These are phyloP conservation scores for Ceriops zippeliana DNA, from an alignment of 345 rosid genomes.

Conservation along the genomic window DNA sequence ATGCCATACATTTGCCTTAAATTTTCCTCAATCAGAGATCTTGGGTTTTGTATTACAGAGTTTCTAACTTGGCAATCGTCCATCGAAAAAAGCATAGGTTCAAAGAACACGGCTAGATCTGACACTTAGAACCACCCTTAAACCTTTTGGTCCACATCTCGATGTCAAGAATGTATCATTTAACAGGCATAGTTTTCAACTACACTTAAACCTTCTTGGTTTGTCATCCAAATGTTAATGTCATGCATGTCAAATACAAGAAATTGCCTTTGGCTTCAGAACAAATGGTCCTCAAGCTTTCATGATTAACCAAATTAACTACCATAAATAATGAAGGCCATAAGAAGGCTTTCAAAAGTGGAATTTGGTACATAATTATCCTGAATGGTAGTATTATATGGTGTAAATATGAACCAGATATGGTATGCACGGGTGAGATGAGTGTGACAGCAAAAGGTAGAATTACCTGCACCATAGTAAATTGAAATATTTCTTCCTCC, in stretches of 20 bases:
- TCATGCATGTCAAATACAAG: too few relatives aligned
- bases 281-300: too few relatives aligned
- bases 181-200: too few relatives aligned
- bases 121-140: not conserved
- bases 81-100: not conserved
- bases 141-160: too few relatives aligned
- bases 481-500: constrained; percentile 85
- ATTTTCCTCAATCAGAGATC: too few relatives aligned
- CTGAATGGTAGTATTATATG: not conserved
- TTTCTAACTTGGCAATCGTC: not conserved
- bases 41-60: not conserved
- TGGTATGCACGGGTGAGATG: not conserved
- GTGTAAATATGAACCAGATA: not conserved
- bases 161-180: too few relatives aligned
- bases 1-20: not conserved
- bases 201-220: too few relatives aligned
- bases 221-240: too few relatives aligned
- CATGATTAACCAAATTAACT: too few relatives aligned
- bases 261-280: too few relatives aligned
- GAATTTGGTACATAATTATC: not conserved
- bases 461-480: constrained; percentile 81
- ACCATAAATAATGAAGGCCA: too few relatives aligned
- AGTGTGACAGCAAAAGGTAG: not conserved
- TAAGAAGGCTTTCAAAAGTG: too few relatives aligned
- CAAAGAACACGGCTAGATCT: not conserved